A percentile compares a stretch with the other conserved stretches of the same genome.
phyloP scores from a whole-genome alignment of 441 rosid species.

The Adansonia grandidieri region DNA sequence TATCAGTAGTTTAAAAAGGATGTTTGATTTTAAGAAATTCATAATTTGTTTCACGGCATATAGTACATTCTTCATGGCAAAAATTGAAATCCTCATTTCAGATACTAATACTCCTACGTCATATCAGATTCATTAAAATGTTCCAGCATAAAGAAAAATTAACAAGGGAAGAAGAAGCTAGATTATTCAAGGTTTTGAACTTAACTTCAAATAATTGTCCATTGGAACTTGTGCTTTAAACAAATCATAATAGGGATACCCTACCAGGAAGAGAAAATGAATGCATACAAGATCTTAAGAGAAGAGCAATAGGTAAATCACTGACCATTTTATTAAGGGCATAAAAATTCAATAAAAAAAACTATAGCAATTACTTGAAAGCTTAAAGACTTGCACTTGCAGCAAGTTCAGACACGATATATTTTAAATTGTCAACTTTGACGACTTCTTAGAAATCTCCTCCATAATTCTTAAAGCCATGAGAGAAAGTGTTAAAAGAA shows the following conservation, averaged over 20 bases:
- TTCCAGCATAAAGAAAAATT: too few relatives aligned
- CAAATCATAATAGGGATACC: constrained; percentile 78
- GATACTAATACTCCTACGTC: background rate
- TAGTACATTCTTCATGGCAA: background rate
- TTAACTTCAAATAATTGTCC: constrained; percentile 78
- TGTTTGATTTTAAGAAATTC: background rate
- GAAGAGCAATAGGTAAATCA: constrained; percentile 22
- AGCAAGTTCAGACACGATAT: constrained; percentile 57
- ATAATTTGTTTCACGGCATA: too few relatives aligned
- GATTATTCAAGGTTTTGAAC: background rate
- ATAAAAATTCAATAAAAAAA: constrained; percentile 14
- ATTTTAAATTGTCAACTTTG: constrained; percentile 55
- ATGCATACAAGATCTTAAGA: constrained; percentile 54
- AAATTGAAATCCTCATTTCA: background rate
- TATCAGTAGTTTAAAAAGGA: too few relatives aligned
- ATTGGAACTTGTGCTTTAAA: constrained; percentile 60
- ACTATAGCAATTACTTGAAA: background rate
- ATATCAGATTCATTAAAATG: too few relatives aligned
- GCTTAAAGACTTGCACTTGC: constrained; percentile 51
- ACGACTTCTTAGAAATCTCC: constrained; percentile 36
- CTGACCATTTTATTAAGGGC: constrained; percentile 14
- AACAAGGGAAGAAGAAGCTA: background rate
- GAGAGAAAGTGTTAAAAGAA: constrained; percentile 34
- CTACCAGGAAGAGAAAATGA: constrained; percentile 60
- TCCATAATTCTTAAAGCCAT: constrained; percentile 34